Percentiles rank a stretch among this genome's conserved stretches.
These are phyloP conservation scores for Jackrogersella multiformis DNA, from an alignment of 495 filamentous ascomycete species.

Conservation along the genomic window DNA sequence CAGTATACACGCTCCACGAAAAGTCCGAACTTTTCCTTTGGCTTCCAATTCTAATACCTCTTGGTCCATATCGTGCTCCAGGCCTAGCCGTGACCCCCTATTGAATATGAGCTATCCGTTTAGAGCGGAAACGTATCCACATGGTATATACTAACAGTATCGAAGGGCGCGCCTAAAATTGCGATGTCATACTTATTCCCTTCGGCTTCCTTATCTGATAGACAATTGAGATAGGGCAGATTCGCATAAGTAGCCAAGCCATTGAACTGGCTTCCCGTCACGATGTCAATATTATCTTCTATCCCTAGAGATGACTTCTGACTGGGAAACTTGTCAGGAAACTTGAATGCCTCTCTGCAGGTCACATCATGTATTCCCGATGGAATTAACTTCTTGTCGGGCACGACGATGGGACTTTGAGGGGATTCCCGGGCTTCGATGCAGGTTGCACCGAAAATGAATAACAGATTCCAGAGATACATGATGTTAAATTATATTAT, in stretches of 20 bases:
- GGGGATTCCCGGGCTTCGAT: conserved; percentile 39
- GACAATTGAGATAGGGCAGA: conserved; percentile 79
- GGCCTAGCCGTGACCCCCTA: conserved; percentile 61
- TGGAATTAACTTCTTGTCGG: background rate
- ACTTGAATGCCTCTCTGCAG: background rate
- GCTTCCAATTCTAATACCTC: conserved; percentile 78
- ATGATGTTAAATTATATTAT: background rate
- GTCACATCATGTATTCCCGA: background rate
- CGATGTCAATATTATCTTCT: conserved; percentile 40
- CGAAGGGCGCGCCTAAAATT: conserved; percentile 72
- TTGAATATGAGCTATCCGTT: background rate
- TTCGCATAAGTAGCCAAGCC: conserved; percentile 82
- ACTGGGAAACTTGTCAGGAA: background rate
- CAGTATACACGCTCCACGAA: conserved; percentile 47
- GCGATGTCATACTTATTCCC: conserved; percentile 80
- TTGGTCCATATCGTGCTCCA: conserved; percentile 84
- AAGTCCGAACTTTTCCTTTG: conserved; percentile 37
- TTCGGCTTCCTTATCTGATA: conserved; percentile 69
- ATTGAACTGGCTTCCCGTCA: conserved; percentile 59
- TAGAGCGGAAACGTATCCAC: background rate
- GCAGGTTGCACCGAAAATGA: conserved; percentile 8
- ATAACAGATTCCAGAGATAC: background rate
- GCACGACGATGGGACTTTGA: conserved; percentile 4
- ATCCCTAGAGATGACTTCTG: conserved; percentile 28
- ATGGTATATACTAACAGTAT: conserved; percentile 50